Base-by-base conservation (phyloP, 2,329 filamentous ascomycete species). In the Thyridium curvatum region DNA sequence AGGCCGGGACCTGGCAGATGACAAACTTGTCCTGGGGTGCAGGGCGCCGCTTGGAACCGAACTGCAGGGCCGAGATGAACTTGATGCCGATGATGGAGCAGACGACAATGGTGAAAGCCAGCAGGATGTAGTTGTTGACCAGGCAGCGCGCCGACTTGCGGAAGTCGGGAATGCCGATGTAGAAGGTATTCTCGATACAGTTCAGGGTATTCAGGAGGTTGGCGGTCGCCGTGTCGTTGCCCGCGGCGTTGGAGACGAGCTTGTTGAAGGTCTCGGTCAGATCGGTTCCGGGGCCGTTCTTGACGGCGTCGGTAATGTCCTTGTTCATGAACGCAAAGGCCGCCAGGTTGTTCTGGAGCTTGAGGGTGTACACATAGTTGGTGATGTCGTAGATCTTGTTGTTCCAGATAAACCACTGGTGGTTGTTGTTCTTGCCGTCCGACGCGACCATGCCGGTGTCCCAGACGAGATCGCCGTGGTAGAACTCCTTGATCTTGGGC, bases 1-100 rank as follows among this genome's bases (percentile, higher is more conserved):
- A 98, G 5, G 93, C 93, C 9, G 93, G 93, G 26, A 98, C 89
- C 61, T 96, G 89, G 63, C 93, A 97, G 49, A 98, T 97, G 52
- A 98, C 90, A 53, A 98, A 98, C 59, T 97, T 98, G 63, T 98
- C 93, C 61, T 97, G 93, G 30, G 89, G 85, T 6, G 85, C 76
- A 3, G 93, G 93, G 14, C 87, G 82, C 42, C 86, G 79, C 68
- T 96, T 96, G 5, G 89, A 89, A 34, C 91, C 90, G 44, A 98
- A 86, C 54, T 96, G 93, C 32, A 98, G 73, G 12, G 93, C 93
- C 38, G 93, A 82, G 54, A 98, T 60, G 66, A 98, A 98, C 64
- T 97, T 98, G 64, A 86, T 66, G 37, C 81, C 55, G 47, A 97
- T 90, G 44, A 96, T 86, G 1, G 74, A 45, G 56, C 84, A 88